phyloP scores from a whole-genome alignment of 192 early-diverging fungal species.

The Bifiguratus adelaidae region DNA sequence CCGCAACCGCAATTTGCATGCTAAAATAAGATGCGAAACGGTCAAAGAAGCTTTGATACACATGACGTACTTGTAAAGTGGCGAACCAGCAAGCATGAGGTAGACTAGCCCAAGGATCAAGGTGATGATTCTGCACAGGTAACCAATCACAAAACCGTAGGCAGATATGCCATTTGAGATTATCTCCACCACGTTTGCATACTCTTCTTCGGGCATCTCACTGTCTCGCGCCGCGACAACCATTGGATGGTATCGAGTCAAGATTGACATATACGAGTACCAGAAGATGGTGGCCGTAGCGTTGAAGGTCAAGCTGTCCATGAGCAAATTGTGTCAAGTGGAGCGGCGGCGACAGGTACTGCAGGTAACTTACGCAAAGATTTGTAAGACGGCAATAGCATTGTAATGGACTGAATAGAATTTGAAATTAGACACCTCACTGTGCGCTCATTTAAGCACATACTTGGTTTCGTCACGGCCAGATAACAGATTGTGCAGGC shows the following conservation, averaged over 20 bases:
- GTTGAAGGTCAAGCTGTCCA: background rate
- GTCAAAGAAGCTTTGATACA: slow-evolving; percentile 18
- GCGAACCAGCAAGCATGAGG: background rate
- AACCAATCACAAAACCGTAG: too few relatives aligned
- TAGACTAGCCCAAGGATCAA: background rate
- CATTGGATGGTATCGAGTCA: slow-evolving; percentile 24
- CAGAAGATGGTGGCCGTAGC: background rate
- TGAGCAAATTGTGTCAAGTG: background rate
- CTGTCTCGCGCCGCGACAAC: slow-evolving; percentile 8
- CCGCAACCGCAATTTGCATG: slow-evolving; percentile 21
- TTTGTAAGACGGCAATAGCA: background rate
- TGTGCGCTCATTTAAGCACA: too few relatives aligned
- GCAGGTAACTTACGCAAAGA: background rate
- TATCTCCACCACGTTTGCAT: too few relatives aligned
- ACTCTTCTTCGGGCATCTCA: too few relatives aligned
- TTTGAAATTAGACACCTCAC: too few relatives aligned
- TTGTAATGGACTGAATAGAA: background rate
- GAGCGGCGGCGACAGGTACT: background rate
- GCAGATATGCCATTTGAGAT: too few relatives aligned
- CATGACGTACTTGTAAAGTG: background rate
- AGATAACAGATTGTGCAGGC: background rate
- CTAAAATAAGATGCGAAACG: slow-evolving; percentile 15
- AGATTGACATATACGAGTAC: slow-evolving; percentile 17
- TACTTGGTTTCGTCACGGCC: background rate
- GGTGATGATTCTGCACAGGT: background rate